Evolutionary conservation across 176 grass and related monocot genomes (phyloP), one percentile per base, ranked within the genome.

Genomic region (Oryza punctata): DNA sequence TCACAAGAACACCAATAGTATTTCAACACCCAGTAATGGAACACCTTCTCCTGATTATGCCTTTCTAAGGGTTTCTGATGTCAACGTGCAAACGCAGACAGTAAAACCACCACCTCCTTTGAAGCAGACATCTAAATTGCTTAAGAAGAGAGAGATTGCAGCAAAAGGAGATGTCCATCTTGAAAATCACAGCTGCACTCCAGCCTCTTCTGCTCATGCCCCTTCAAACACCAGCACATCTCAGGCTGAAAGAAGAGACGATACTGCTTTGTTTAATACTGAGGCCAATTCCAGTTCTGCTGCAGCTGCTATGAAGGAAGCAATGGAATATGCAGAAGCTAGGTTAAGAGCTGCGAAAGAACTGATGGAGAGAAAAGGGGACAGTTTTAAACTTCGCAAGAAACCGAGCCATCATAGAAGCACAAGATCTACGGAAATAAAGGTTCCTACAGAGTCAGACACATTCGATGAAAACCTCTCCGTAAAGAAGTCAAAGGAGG

Each of bases 321-420:
- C 93, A 73, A 96, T 99, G 97, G 91, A 94, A 81, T 89, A 91
- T 61, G 97, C 97, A 77, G 85, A 92, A 88, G 89, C 88, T 76
- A 92, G 84, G 85, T 82, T 99, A 80, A 96, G 85, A 88, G 85
- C 88, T 61, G 93, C 93, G 88, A 99, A 99, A 66, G 93, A 94
- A 81, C 81, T 96, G 75, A 79, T 96, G 84, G 97, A 96, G 65
- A 89, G 87, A 87, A 95, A 90, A 77, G 87, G 91, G 25, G 93
- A 99, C 59, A 94, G 87, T 85, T 87, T 90, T 81, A 90, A 92
- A 87, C 86, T 89, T 82, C 81, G 66, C 41, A 99, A 88, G 90
- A 93, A 82, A 81, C 73, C 82, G 43, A 80, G 38, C 61, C 80
- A 87, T 80, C 75, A 84, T 70, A 83, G 54, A 84, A 87, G 72